Evolutionary conservation across 371 early-diverging fungal genomes (phyloP).

Genomic region (Dichotomocladium elegans): DNA sequence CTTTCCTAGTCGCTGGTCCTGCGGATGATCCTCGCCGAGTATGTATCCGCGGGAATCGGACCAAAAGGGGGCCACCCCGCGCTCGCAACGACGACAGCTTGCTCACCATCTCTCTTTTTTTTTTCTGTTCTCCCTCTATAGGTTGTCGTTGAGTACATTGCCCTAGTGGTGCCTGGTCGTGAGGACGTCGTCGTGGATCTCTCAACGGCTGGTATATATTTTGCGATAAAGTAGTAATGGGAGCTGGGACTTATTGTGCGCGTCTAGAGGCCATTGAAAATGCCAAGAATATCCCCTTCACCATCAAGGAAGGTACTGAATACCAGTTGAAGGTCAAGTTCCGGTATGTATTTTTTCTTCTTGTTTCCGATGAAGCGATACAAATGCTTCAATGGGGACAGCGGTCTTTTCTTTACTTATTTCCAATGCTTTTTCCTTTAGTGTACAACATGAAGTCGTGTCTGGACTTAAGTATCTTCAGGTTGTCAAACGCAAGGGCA

Average conservation of each 20-base stretch:
- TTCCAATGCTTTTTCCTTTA: slow-evolving; percentile 18
- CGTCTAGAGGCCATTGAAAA: slow-evolving; percentile 43
- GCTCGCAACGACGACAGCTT: too few species aligned
- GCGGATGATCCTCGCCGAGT: slow-evolving; percentile 65
- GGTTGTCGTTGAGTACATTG: slow-evolving; percentile 75
- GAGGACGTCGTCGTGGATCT: slow-evolving; percentile 84
- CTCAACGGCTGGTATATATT: slow-evolving; percentile 57
- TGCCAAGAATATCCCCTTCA: slow-evolving; percentile 70
- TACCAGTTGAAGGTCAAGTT: slow-evolving; percentile 93
- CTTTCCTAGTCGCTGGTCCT: slow-evolving; percentile 36
- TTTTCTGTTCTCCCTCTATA: slow-evolving; percentile 12
- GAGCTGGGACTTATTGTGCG: background rate
- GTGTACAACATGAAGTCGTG: slow-evolving; percentile 93
- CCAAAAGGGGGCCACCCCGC: too few species aligned
- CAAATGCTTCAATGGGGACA: too few species aligned
- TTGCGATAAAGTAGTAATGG: background rate
- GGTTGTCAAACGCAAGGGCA: slow-evolving; percentile 84
- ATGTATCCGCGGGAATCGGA: too few species aligned
- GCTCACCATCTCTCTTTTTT: background rate
- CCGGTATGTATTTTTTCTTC: slow-evolving; percentile 40
- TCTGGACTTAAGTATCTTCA: slow-evolving; percentile 95
- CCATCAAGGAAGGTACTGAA: slow-evolving; percentile 94
- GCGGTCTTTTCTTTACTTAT: too few species aligned
- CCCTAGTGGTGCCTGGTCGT: slow-evolving; percentile 81
- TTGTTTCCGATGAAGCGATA: too few species aligned